Evolutionary conservation across 192 early-diverging fungal species (phyloP), one percentile per base, ranked within the genome.

Genomic region (Umbelopsis vinacea): DNA sequence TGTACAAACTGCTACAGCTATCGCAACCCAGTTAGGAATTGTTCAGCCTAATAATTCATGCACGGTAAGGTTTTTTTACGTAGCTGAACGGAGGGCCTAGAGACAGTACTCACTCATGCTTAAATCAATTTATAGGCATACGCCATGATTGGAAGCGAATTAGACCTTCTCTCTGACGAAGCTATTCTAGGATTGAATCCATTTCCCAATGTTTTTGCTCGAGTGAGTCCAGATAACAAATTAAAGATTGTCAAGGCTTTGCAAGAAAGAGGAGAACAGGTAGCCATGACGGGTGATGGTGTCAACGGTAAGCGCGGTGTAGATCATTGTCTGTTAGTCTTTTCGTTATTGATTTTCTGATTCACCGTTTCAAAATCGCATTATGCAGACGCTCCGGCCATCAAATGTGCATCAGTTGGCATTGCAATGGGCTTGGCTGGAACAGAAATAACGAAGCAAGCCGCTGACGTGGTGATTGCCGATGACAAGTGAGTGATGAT

Each of bases 381-480:
- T 23, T 46, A 1, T 21, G 11, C 72, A 87, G 97, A 99, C 80
- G 94, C 95, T 0, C 96, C 96, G 35, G 94, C 96, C 22, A 95
- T 99, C 76, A 99, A 99, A 75, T 88, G 91, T 52, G 94, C 97
- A 8, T 93, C 97, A 76, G 91, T 99, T 33, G 97, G 97, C 76
- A 89, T 99, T 71, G 96, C 97, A 0, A 99, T 99, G 97, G 97
- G 97, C 67, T 85, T 94, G 69, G 89, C 89, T 24, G 97, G 97
- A 46, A 97, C 96, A 0, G 97, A 99, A 69, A 96, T 99, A 57
- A 97, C 97, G 53, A 99, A 97, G 81, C 96, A 99, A 76, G 97
- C 96, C 14, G 96, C 97, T 5, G 97, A 99, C 74, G 95, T 99
- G 75, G 92, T 99, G 52, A 79, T 99, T 4, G 88, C 92, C 22